Conservation (phyloP, 1,284 basidiomycete genomes). For the Ceratobasidium sp. region DNA sequence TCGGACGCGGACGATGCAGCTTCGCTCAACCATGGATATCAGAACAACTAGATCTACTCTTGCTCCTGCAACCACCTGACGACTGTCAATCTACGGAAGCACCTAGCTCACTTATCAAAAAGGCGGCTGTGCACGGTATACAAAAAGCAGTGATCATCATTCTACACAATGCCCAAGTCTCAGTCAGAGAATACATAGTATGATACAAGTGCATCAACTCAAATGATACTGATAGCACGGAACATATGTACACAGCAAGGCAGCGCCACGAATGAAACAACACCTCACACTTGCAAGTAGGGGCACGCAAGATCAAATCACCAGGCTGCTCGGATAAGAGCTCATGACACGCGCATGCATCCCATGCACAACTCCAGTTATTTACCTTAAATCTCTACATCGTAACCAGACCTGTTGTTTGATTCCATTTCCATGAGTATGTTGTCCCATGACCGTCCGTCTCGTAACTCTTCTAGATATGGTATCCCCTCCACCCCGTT, state of each 20-base stretch:
- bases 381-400: too few species aligned
- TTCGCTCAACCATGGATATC: conserved; percentile 93
- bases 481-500: background rate
- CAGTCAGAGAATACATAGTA: too few species aligned
- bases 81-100: conserved; percentile 97
- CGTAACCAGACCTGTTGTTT: background rate
- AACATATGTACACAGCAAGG: too few species aligned
- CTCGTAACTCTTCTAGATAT: background rate
- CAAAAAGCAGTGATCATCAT: conserved; percentile 71
- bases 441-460: background rate
- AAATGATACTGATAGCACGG: too few species aligned
- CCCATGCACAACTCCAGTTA: too few species aligned
- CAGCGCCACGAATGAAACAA: too few species aligned
- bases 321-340: too few species aligned
- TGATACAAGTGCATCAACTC: too few species aligned
- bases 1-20: conserved; percentile 98
- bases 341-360: background rate
- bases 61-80: conserved; percentile 98
- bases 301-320: too few species aligned
- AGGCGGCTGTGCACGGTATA: conserved; percentile 94
- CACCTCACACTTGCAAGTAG: too few species aligned
- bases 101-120: conserved; percentile 91
- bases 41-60: conserved; percentile 93
- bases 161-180: too few species aligned
- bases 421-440: background rate